Base-by-base conservation (phyloP, 257 asterid genomes). In the Misopates orontium region DNA sequence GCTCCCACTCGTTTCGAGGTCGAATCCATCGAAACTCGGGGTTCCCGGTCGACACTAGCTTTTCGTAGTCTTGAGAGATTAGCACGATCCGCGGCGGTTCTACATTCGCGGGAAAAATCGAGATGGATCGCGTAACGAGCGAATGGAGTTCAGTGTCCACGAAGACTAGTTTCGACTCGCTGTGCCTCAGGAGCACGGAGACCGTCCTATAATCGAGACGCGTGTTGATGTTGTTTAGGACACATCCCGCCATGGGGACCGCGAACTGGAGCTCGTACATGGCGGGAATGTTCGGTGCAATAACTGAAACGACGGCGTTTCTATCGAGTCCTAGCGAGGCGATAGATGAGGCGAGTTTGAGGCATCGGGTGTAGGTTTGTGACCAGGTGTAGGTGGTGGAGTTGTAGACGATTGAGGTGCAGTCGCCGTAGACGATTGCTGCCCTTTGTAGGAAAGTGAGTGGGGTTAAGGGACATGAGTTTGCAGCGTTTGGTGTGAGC, bases 201-300 rank as follows among this genome's bases (percentile, higher is more conserved):
- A 58, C 44, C 10, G 64, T 42, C 28, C 44, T 41, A 12, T 15
- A 21, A 39, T 58, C 64, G 2, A 58, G 28, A 4, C 64, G 45
- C 18, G 44, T 58, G 15, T 58, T 58, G 17, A 58, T 42, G 12
- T 58, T 58, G 24, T 58, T 58, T 0, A 58, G 49, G 3, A 58
- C 44, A 14, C 49, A 41, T 0, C 64, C 64, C 23, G 49, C 42
- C 64, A 58, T 58, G 0, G 64, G 64, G 9, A 58, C 64, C 5
- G 64, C 64, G 49, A 58, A 58, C 4, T 58, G 64, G 12, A 58
- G 64, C 64, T 58, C 64, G 49, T 42, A 58, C 49, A 58, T 36
- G 10, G 64, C 64, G 0, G 64, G 64, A 10, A 39, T 20, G 15
- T 58, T 58, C 2, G 64, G 64, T 21, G 64, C 64, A 13, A 58